Conservation (phyloP, 371 early-diverging fungal genomes). For the Apophysomyces elegans region DNA sequence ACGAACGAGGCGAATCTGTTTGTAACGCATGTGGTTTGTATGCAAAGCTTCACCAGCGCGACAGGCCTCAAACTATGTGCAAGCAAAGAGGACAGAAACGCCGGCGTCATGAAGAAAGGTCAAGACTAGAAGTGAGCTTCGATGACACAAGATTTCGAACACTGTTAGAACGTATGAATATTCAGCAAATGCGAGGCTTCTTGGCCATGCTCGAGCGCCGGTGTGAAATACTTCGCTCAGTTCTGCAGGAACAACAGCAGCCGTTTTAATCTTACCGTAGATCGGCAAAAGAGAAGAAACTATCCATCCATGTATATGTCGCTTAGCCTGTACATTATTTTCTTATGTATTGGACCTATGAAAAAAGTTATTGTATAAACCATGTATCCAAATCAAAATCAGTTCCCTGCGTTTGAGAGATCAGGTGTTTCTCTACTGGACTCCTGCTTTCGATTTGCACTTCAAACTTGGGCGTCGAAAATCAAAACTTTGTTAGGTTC, state of each 20-base stretch:
- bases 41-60: slow-evolving; percentile 74
- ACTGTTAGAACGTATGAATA: slow-evolving; percentile 53
- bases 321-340: slow-evolving; percentile 15
- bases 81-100: slow-evolving; percentile 68
- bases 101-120: slow-evolving; percentile 41
- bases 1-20: slow-evolving; percentile 75
- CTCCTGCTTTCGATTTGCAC: too few species aligned
- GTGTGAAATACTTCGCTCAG: slow-evolving; percentile 38
- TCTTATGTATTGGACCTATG: slow-evolving; percentile 18
- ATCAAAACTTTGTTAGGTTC: too few species aligned
- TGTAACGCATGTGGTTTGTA: slow-evolving; percentile 94
- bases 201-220: slow-evolving; percentile 57
- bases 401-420: background rate
- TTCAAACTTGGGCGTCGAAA: too few species aligned
- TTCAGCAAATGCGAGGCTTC: slow-evolving; percentile 59
- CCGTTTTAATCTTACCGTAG: slow-evolving; percentile 18
- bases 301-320: background rate
- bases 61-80: slow-evolving; percentile 68
- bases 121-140: slow-evolving; percentile 13
- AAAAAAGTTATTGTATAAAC: slow-evolving; percentile 4
- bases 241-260: slow-evolving; percentile 14
- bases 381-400: background rate
- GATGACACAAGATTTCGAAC: slow-evolving; percentile 51
- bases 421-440: background rate
- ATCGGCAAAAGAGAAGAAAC: background rate